Evolutionary conservation across 2,329 filamentous ascomycete genomes (phyloP), one percentile per base, ranked within the genome.

Genomic region (Pseudopyrenochaeta lycopersici): DNA sequence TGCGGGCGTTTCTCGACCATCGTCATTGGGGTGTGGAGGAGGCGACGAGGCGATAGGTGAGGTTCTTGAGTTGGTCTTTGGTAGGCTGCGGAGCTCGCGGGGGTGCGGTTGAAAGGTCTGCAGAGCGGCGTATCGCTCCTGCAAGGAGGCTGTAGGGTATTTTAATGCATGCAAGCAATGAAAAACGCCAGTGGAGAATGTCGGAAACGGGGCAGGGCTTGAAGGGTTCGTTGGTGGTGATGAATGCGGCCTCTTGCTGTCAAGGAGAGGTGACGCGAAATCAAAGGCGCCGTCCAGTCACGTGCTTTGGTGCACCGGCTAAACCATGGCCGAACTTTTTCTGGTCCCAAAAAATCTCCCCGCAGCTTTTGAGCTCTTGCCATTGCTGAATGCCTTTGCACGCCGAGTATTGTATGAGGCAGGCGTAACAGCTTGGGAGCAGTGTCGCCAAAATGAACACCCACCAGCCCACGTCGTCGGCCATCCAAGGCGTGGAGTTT

Each of bases 401-500:
- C 58, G 54, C 50, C 36, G 58, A 36, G 53, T 54, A 50, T 42
- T 54, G 40, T 18, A 47, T 30, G 60, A 18, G 30, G 52, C 36
- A 60, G 58, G 55, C 56, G 64, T 60, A 57, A 30, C 46, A 45
- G 31, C 43, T 52, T 48, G 54, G 39, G 38, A 18, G 14, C 44
- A 32, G 29, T 36, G 48, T 46, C 29, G 51, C 54, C 58, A 54
- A 38, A 39, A 78, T 78, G 76, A 83, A 82, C 58, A 76, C 77
- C 47, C 80, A 80, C 11, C 90, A 93, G 72, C 93, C 95, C 39
- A 85, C 97, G 59, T 84, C 90, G 62, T 96, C 92, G 70, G 84
- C 88, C 73, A 90, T 99, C 70, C 86, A 89, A 74, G 89, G 89
- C 73, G 91, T 99, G 71, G 91, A 96, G 74, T 99, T 99, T 77